These are phyloP conservation scores for Cytospora mali DNA, from an alignment of 2,329 filamentous ascomycete species.

Conservation along the genomic window DNA sequence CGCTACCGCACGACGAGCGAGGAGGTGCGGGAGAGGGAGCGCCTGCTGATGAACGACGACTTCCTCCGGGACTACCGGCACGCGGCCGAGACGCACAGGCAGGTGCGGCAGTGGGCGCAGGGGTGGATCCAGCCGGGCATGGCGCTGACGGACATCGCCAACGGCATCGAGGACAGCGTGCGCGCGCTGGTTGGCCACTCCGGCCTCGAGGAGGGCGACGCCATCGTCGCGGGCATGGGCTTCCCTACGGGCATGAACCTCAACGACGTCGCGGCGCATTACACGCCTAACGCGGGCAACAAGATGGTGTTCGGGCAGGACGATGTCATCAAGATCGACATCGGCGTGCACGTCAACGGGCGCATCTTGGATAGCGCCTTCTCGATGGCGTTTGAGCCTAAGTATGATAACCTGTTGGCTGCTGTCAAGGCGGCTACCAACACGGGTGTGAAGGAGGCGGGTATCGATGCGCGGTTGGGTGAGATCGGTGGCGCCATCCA, in stretches of 20 bases:
- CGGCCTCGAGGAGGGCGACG: slow-evolving; percentile 76
- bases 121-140: slow-evolving; percentile 79
- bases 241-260: slow-evolving; percentile 82
- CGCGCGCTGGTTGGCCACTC: slow-evolving; percentile 73
- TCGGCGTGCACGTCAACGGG: slow-evolving; percentile 79
- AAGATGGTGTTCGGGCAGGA: slow-evolving; percentile 71
- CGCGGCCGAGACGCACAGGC: slow-evolving; percentile 77
- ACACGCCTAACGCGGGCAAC: slow-evolving; percentile 82
- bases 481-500: slow-evolving; percentile 85
- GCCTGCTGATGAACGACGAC: slow-evolving; percentile 68
- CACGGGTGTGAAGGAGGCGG: slow-evolving; percentile 86
- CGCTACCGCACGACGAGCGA: slow-evolving; percentile 77
- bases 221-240: slow-evolving; percentile 74
- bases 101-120: slow-evolving; percentile 80
- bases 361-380: slow-evolving; percentile 82
- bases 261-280: slow-evolving; percentile 83
- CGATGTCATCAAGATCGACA: slow-evolving; percentile 83
- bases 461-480: slow-evolving; percentile 86
- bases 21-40: slow-evolving; percentile 82
- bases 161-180: slow-evolving; percentile 80
- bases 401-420: slow-evolving; percentile 73
- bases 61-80: slow-evolving; percentile 78
- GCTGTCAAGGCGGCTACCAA: slow-evolving; percentile 78
- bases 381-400: slow-evolving; percentile 74
- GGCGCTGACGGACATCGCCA: slow-evolving; percentile 75